A percentile compares a stretch with the other conserved stretches of the same genome.
phyloP scores from a whole-genome alignment of 1,139 yeast genomes.

The Taphrina wiesneri region DNA sequence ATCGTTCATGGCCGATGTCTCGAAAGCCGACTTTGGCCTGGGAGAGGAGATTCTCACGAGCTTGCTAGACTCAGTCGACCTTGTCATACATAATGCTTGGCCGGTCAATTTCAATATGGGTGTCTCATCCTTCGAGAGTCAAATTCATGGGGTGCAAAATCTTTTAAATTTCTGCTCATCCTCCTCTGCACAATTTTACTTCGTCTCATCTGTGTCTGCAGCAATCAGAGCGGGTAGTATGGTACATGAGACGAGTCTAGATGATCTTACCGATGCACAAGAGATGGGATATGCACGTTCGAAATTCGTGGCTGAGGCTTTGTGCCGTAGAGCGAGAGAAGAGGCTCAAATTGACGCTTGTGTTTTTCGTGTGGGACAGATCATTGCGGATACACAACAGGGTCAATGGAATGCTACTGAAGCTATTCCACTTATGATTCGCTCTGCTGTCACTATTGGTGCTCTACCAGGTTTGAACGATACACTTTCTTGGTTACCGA shows the following conservation, averaged over 20 bases:
- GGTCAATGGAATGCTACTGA: conserved; percentile 6
- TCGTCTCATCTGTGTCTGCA: not conserved
- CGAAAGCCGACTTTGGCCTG: not conserved
- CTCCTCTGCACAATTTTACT: not conserved
- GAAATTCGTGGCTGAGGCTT: not conserved
- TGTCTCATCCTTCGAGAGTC: conserved; percentile 1
- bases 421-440: not conserved
- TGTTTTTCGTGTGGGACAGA: conserved; percentile 2
- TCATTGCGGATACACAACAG: conserved; percentile 2
- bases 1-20: not conserved
- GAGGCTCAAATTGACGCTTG: not conserved
- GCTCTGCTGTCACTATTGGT: not conserved
- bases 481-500: not conserved
- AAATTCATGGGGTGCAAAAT: not conserved
- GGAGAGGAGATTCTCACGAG: not conserved
- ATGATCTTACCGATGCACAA: not conserved
- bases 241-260: not conserved
- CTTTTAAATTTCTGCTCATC: not conserved
- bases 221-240: not conserved
- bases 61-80: not conserved
- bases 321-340: not conserved
- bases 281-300: conserved; percentile 7
- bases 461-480: not conserved
- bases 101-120: conserved; percentile 3
- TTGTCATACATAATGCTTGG: not conserved